Percentiles rank a stretch among this genome's conserved stretches.
These are phyloP conservation scores for Capronia epimyces DNA, from an alignment of 2,329 filamentous ascomycete genomes.

Conservation along the genomic window DNA sequence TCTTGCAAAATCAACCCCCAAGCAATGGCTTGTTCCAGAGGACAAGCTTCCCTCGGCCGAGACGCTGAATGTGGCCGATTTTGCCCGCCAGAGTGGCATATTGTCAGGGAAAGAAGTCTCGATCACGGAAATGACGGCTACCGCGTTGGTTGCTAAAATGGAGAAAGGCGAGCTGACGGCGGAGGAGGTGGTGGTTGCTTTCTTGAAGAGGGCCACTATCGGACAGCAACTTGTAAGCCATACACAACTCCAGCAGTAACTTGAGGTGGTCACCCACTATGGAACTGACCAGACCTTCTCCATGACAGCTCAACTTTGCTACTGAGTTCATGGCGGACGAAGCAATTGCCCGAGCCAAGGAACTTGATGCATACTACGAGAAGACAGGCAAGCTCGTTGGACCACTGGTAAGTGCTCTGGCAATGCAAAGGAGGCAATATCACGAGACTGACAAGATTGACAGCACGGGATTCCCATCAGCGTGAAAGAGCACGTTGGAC, in stretches of 20 bases:
- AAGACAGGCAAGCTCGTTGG: constrained; percentile 27
- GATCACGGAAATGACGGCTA: constrained; percentile 45
- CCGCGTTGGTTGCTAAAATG: constrained; percentile 41
- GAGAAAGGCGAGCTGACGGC: constrained; percentile 17
- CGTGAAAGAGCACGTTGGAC: constrained; percentile 31
- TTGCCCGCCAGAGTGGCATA: constrained; percentile 32
- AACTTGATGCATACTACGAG: constrained; percentile 28
- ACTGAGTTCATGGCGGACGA: constrained; percentile 30
- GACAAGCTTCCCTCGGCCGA: constrained; percentile 31
- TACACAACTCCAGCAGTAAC: too few relatives aligned
- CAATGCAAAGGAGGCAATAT: too few relatives aligned
- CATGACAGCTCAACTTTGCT: constrained; percentile 35
- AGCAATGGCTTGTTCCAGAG: constrained; percentile 33
- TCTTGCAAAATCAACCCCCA: too few relatives aligned
- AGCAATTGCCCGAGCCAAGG: constrained; percentile 27
- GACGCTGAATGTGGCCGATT: constrained; percentile 32
- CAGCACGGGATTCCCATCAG: constrained; percentile 32
- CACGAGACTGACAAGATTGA: too few relatives aligned
- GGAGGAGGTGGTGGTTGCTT: constrained; percentile 23
- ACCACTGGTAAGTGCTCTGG: too few relatives aligned
- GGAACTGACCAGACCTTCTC: too few relatives aligned
- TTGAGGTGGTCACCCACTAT: too few relatives aligned
- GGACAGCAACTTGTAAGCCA: constrained; percentile 28
- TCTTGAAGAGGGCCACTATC: constrained; percentile 28
- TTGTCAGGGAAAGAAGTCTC: constrained; percentile 40